Evolutionary conservation across 495 filamentous ascomycete species (phyloP), one percentile per base, ranked within the genome.

Genomic region (Sordaria brevicollis): DNA sequence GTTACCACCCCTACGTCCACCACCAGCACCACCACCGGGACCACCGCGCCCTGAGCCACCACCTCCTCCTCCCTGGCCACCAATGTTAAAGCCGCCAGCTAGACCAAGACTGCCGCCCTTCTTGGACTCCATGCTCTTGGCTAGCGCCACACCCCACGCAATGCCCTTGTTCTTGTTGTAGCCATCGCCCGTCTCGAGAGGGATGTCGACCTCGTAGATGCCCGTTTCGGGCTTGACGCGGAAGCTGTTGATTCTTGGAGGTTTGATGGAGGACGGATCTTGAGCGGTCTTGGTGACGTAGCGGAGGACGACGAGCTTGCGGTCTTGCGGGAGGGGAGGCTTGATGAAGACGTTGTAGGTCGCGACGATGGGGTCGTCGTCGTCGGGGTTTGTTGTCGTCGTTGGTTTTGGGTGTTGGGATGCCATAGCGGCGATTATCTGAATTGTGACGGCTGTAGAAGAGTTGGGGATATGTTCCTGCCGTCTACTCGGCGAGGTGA

Each of bases 121-220:
- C 75, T 83, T 84, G 43, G 78, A 75, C 29, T 81, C 80, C 68
- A 77, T 77, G 35, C 78, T 79, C 73, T 80, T 80, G 34, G 77
- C 72, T 25, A 85, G 75, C 1, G 78, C 77, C 15, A 76, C 71
- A 33, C 83, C 83, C 82, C 81, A 84, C 15, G 75, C 77, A 43
- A 83, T 71, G 38, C 83, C 83, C 77, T 85, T 85, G 69, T 73
- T 74, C 49, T 78, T 75, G 76, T 85, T 81, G 76, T 85, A 85
- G 65, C 74, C 78, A n/a, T 73, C 72, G 43, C 70, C 67, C 54
- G 79, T 79, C 73, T 78, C 74, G 67, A 83, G 67, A 31, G 83
- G 83, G 65, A 81, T 77, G 77, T 85, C 83, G 41, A 85, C 77
- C 73, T 85, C 83, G 74, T 81, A 68, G 76, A 84, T 82, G 76